These are phyloP conservation scores for Phytophthora lateralis DNA, from an alignment of 352 stramenopile genomes.

Conservation along the genomic window DNA sequence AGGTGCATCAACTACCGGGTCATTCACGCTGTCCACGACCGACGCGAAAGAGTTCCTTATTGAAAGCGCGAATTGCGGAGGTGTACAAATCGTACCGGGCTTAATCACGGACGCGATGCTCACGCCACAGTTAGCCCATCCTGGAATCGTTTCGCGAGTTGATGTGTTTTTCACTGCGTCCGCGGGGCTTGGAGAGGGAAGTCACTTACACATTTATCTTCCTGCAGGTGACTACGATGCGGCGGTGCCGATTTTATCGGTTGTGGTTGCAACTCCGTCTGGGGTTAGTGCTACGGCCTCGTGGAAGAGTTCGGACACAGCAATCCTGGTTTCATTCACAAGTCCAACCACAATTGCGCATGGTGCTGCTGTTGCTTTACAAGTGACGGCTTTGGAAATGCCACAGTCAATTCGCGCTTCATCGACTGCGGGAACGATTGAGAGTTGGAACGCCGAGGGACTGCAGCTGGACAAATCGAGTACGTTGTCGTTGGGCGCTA, in stretches of 20 bases:
- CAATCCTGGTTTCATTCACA: constrained; percentile 47
- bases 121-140: constrained; percentile 38
- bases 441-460: constrained; percentile 49
- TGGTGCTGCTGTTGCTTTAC: constrained; percentile 34
- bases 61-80: constrained; percentile 29
- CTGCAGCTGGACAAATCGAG: constrained; percentile 49
- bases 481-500: constrained; percentile 32
- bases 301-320: constrained; percentile 40
- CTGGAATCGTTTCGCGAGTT: constrained; percentile 49
- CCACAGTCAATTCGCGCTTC: constrained; percentile 46
- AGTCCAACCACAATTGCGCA: constrained; percentile 35
- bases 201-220: constrained; percentile 46
- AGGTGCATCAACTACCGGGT: constrained; percentile 41
- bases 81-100: constrained; percentile 42
- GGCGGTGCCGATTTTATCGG: constrained; percentile 24
- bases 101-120: constrained; percentile 41
- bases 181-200: constrained; percentile 43
- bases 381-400: constrained; percentile 51
- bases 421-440: constrained; percentile 38
- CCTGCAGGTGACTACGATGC: constrained; percentile 47
- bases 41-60: constrained; percentile 45
- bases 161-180: constrained; percentile 58
- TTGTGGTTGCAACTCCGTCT: constrained; percentile 25
- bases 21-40: constrained; percentile 42
- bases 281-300: constrained; percentile 39